phyloP scores from a whole-genome alignment of 495 filamentous ascomycete genomes.

The Usnea hakonensis region DNA sequence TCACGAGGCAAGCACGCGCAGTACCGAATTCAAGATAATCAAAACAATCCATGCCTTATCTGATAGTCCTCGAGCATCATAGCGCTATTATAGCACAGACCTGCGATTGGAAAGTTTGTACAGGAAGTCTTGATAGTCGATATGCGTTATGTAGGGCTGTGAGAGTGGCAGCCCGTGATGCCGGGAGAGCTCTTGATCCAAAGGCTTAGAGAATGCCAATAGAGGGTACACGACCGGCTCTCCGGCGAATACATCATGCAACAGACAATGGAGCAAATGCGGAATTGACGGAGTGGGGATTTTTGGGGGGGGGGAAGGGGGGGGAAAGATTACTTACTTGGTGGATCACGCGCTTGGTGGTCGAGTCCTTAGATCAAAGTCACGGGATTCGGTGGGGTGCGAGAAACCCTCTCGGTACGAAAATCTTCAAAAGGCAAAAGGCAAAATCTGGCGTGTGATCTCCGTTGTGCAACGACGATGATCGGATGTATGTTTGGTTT shows the following conservation, averaged over 20 bases:
- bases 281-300: background rate
- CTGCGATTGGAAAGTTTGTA: background rate
- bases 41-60: slow-evolving; percentile 9
- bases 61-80: background rate
- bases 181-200: background rate
- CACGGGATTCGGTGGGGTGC: slow-evolving; percentile 15
- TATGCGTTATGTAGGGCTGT: background rate
- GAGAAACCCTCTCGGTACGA: background rate
- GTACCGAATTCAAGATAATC: slow-evolving; percentile 2
- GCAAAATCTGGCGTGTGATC: background rate
- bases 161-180: background rate
- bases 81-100: background rate
- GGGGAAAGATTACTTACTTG: slow-evolving; percentile 3
- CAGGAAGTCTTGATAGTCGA: background rate
- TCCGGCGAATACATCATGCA: background rate
- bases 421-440: background rate
- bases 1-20: slow-evolving; percentile 18
- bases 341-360: slow-evolving; percentile 14
- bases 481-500: background rate
- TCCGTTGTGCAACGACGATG: background rate
- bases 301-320: background rate
- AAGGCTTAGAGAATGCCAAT: background rate
- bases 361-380: slow-evolving; percentile 8
- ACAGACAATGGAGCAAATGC: background rate
- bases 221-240: background rate